These are phyloP conservation scores for Globisporangium takayamanum DNA, from an alignment of 352 stramenopile species.

Conservation along the genomic window DNA sequence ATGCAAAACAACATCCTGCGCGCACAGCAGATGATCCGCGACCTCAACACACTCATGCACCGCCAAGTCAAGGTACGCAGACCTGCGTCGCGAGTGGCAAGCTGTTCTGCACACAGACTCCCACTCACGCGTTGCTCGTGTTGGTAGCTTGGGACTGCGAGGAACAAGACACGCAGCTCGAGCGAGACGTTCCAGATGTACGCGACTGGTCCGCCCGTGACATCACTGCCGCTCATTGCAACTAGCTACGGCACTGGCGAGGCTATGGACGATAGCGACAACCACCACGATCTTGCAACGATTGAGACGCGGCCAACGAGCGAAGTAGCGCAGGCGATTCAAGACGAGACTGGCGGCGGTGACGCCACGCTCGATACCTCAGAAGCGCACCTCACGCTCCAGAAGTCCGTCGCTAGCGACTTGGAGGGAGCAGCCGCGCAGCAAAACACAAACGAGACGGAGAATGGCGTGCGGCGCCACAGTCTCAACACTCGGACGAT, in stretches of 20 bases:
- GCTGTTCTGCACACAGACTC: not conserved
- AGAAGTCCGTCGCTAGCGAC: not conserved
- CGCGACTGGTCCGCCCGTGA: not conserved
- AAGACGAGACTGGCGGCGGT: not conserved
- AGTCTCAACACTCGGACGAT: constrained; percentile 8
- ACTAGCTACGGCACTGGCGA: constrained; percentile 1
- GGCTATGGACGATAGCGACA: constrained; percentile 2
- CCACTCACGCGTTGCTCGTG: not conserved
- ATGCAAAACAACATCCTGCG: constrained; percentile 33
- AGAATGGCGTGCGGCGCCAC: constrained; percentile 2
- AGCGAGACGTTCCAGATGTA: constrained; percentile 25
- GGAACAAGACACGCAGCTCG: constrained; percentile 27
- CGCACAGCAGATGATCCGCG: constrained; percentile 46
- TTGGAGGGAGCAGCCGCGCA: not conserved
- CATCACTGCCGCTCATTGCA: constrained; percentile 3
- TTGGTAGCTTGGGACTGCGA: constrained; percentile 17
- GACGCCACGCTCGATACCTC: not conserved
- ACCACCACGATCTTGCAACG: not conserved
- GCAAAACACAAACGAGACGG: constrained; percentile 1
- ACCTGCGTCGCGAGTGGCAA: not conserved
- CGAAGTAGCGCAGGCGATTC: not conserved
- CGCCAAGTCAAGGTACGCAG: constrained; percentile 36
- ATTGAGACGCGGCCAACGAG: not conserved
- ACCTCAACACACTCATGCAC: constrained; percentile 37
- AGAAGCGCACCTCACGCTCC: not conserved